Base-by-base conservation (phyloP, 2,329 filamentous ascomycete genomes). In the Septoria linicola region DNA sequence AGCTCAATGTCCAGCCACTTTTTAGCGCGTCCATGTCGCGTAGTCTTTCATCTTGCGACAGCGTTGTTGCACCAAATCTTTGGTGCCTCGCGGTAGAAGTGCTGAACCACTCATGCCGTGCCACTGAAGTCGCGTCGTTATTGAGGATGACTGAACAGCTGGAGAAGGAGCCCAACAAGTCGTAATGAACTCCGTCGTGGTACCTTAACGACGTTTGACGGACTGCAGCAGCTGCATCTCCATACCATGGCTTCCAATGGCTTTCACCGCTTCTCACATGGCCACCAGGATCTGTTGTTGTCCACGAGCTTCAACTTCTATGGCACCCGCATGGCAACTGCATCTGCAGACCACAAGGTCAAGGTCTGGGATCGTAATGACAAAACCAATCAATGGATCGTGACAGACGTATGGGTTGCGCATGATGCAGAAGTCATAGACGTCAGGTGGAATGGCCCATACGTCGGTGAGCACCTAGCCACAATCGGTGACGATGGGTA, bases 361-460 rank as follows among this genome's bases (percentile, higher is more conserved):
- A 89, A 91, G 67, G 87, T 96, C 57, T 96, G 92, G 80, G 89
- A 92, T 70, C 80, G 85, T 41, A 86, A 93, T 66, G 84, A 80
- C 51, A 77, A 84, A 59, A 86, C 89, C 62, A 83, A 83, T 35
- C 76, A 81, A 51, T 96, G 90, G 89, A 79, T 82, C 44, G 74
- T 93, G 31, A 87, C 84, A 66, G 92, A 97, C 72, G 89, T 83
- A 50, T 96, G 91, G 89, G 83, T 81, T 41, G 92, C 89, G 14
- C 92, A 97, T 68, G 87, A 89, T 66, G 89, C 89, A 42, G 90
- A 96, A 71, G 87, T 97, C 56, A 78, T 90, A 54, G 89, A 96
- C 79, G 84, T 95, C 48, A 89, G 93, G 77, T 97, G 92, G 91
- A 88, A 95, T 51, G 89, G 90, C 1, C 88, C 90, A 0, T 92